Evolutionary conservation across 2,329 filamentous ascomycete genomes (phyloP), one percentile per base, ranked within the genome.

Genomic region (Colletotrichum coccodes): DNA sequence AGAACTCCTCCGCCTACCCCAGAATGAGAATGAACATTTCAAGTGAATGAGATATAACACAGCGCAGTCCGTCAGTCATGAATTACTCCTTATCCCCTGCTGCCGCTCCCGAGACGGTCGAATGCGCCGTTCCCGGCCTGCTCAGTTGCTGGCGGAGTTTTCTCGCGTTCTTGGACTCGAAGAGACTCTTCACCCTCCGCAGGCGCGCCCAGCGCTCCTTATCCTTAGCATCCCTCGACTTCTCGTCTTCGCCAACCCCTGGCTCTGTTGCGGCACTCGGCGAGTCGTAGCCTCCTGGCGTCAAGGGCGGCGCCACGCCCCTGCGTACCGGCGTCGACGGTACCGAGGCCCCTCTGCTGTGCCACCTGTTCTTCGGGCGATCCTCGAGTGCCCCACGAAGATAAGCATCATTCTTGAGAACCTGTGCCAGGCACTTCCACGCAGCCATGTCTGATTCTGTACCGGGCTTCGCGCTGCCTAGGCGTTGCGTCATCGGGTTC

Each of bases 121-220:
- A 82, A 8, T 78, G 74, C 4, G 74, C 76, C 9, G 82, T 84
- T 4, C 79, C 82, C 1, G 85, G 83, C 42, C 85, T 78, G 60
- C 79, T 81, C 21, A 79, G 72, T 4, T 81, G 78, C 40, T 79
- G 79, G 62, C 79, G 81, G 60, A 85, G 77, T 75, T 86, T 90
- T 76, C 84, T 89, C 9, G 84, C 82, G 2, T 84, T 85, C 77
- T 92, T 93, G 6, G 88, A 85, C 70, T 92, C 90, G 74, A 94
- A 90, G 53, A 92, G 79, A 75, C 90, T 92, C 83, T 92, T 92
- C 66, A 94, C 90, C 66, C 88, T 87, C 73, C 90, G 86, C 71
- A 94, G 79, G 72, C 90, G 86, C n/a, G 90, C 87, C 91, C 91
- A 93, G 71, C 91, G 85, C 78, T 92, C 90, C 77, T 92, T 92